A percentile compares a stretch with the other conserved stretches of the same genome.
Conservation (phyloP, 805 yeast species). For the Spathaspora arborariae region DNA sequence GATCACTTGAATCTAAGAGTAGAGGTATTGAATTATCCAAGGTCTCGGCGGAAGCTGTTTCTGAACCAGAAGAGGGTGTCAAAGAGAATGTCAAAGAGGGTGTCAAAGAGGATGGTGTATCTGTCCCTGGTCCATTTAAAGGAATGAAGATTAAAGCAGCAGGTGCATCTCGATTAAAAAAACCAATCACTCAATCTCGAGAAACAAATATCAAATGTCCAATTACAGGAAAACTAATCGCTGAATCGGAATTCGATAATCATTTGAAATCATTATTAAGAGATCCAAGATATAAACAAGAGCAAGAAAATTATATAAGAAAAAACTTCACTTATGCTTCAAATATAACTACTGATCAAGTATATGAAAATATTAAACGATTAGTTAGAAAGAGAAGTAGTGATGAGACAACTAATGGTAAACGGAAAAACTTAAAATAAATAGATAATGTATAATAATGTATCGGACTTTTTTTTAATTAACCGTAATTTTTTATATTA, state of each 20-base stretch:
- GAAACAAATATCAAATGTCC: constrained; percentile 58
- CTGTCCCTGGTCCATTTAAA: constrained; percentile 22
- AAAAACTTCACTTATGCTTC: constrained; percentile 48
- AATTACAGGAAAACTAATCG: constrained; percentile 65
- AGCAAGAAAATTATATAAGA: constrained; percentile 56
- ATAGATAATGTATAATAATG: not conserved
- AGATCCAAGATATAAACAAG: constrained; percentile 75
- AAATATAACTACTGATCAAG: constrained; percentile 54
- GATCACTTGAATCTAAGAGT: constrained; percentile 55
- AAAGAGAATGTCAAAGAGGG: not conserved
- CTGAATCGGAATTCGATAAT: constrained; percentile 64
- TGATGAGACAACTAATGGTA: not conserved
- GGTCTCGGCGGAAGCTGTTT: constrained; percentile 3
- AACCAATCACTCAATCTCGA: constrained; percentile 3
- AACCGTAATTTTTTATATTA: constrained; percentile 4
- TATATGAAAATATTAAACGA: constrained; percentile 56
- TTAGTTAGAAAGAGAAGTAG: constrained; percentile 28
- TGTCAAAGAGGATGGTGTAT: not conserved
- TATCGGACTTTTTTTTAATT: constrained; percentile 1
- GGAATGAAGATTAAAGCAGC: constrained; percentile 68
- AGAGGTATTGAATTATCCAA: constrained; percentile 14
- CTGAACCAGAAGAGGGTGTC: not conserved
- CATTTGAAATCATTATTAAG: constrained; percentile 68
- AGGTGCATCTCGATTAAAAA: constrained; percentile 60
- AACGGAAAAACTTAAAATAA: not conserved